Conservation (phyloP, 148 eudicot species). For the Rhododendron mucronatum region DNA sequence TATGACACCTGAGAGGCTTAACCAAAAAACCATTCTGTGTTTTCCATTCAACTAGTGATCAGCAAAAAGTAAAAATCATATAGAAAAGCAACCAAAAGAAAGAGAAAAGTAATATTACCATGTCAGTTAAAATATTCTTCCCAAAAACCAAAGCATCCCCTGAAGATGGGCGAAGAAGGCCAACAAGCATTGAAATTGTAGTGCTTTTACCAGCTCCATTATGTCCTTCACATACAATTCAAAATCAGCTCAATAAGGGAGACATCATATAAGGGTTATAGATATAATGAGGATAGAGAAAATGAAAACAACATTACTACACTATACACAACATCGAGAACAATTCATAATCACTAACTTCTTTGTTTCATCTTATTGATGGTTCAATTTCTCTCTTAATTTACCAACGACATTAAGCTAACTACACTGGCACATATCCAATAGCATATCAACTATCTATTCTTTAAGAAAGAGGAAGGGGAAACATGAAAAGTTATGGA, state of each 20-base stretch:
- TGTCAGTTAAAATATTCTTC: constrained; percentile 75
- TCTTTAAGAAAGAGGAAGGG: not conserved
- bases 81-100: not conserved
- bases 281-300: not conserved
- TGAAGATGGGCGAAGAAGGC: constrained; percentile 82
- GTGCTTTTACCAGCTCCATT: constrained; percentile 99
- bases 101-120: constrained; percentile 44
- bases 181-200: constrained; percentile 98
- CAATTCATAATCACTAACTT: not conserved
- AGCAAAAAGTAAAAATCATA: not conserved
- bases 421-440: not conserved
- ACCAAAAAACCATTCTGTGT: not conserved
- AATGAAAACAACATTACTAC: not conserved
- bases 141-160: constrained; percentile 97
- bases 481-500: not conserved
- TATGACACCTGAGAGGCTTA: not conserved
- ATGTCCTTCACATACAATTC: constrained; percentile 54
- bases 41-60: not conserved
- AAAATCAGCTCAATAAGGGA: not conserved
- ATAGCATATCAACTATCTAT: not conserved
- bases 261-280: not conserved
- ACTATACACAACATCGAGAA: not conserved
- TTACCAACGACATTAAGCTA: not conserved
- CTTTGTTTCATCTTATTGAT: not conserved
- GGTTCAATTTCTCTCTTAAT: not conserved